A percentile compares a stretch with the other conserved stretches of the same genome.
Conservation (phyloP, 768 basidiomycete species). For the Pisolithus albus region DNA sequence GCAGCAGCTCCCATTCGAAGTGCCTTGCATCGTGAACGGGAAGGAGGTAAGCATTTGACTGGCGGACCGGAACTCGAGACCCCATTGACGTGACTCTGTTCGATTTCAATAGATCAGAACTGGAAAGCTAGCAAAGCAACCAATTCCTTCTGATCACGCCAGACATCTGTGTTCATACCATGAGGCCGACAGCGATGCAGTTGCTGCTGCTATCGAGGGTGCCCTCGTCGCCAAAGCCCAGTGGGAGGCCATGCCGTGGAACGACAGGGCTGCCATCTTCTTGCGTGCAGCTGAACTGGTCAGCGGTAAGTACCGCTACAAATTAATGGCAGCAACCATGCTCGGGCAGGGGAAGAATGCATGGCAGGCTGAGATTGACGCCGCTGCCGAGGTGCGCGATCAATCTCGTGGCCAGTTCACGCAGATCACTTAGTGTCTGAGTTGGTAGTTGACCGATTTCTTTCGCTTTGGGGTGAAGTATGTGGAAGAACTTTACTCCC, state of each 20-base stretch:
- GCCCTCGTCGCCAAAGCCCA: conserved; percentile 78
- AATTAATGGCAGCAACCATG: conserved; percentile 93
- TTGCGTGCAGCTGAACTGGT: conserved; percentile 95
- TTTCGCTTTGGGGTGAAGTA: conserved; percentile 95
- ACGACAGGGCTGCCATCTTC: conserved; percentile 95
- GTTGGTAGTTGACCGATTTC: conserved; percentile 73
- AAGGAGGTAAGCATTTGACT: conserved; percentile 49
- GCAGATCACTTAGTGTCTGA: conserved; percentile 4
- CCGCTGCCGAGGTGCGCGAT: conserved; percentile 82
- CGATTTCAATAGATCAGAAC: conserved; percentile 58
- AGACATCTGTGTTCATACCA: conserved; percentile 79
- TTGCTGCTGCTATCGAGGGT: conserved; percentile 76
- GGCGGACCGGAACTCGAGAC: neutral
- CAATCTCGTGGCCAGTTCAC: neutral
- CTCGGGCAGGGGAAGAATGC: conserved; percentile 98
- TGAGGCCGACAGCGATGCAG: conserved; percentile 73
- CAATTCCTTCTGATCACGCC: conserved; percentile 82
- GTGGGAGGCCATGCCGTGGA: conserved; percentile 97
- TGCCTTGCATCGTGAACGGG: conserved; percentile 91
- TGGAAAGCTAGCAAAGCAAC: conserved; percentile 70
- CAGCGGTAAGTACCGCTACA: conserved; percentile 92
- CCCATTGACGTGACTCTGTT: conserved; percentile 1
- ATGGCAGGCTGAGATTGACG: conserved; percentile 99
- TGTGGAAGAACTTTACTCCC: conserved; percentile 88
- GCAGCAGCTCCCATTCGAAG: conserved; percentile 78